Evolutionary conservation across 1,139 yeast genomes (phyloP), one percentile per base, ranked within the genome.

Genomic region (Magnusiomyces suaveolens): DNA sequence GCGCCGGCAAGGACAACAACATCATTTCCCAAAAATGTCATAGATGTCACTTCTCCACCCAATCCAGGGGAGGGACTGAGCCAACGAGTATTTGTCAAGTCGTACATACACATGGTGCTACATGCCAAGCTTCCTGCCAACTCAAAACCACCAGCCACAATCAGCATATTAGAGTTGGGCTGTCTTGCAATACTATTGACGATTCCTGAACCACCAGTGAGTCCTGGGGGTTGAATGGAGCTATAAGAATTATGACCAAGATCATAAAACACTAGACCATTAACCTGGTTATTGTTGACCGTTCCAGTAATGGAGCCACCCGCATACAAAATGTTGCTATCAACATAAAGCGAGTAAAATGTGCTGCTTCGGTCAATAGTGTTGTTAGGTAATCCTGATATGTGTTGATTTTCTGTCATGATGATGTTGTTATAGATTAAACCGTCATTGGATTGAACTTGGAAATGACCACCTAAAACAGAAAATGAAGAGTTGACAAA

Each of bases 71-170:
- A 71, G 48, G 76, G 73, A 1, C 80, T 71, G 46, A 70, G 72
- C 92, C 87, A 84, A 50, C 79, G 73, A 2, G 77, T 76, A 46
- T 73, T 72, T 2, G 70, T 67, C 56, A 84, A 68, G 61, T 84
- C 85, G 66, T 81, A 88, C 47, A 85, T 71, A 66, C 96, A 87
- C 51, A 88, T 69, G 1, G 82, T 78, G 1, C 73, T 69, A 69
- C 96, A 88, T 48, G 73, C 71, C 58, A 79, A 70, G 8, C 82
- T 73, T 0, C 86, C 83, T 2, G 85, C 84, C 41, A 73, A 68
- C 33, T 75, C 76, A 63, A 87, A 87, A 50, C 80, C 74, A 23
- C 98, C 98, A 51, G 87, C 96, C 12, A 87, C 85, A 43, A 88
- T 73, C 21, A 89, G 67, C 25, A 77, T 74, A 25, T 75, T 66